Evolutionary conservation across 2,329 filamentous ascomycete species (phyloP).

Genomic region (Atkinsonella texensis): DNA sequence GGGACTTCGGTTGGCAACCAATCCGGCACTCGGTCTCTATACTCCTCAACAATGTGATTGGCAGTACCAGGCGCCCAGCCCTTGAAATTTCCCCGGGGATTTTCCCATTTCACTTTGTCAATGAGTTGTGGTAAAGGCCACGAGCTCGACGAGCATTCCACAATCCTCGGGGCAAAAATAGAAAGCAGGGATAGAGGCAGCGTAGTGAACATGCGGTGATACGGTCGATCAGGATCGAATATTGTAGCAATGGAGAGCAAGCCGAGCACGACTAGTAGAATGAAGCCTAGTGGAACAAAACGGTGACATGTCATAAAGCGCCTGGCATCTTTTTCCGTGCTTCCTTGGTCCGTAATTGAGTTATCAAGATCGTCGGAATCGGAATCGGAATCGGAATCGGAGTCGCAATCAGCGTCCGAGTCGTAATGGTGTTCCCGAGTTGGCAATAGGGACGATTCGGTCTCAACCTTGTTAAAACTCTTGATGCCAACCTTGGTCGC

Average conservation of each 20-base stretch:
- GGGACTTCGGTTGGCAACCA: constrained; percentile 18
- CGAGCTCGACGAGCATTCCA: constrained; percentile 15
- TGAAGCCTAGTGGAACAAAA: constrained; percentile 9
- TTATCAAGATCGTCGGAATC: background rate
- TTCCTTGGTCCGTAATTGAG: background rate
- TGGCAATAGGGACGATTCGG: constrained; percentile 4
- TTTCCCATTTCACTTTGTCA: constrained; percentile 14
- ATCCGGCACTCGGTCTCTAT: constrained; percentile 14
- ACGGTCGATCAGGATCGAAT: constrained; percentile 19
- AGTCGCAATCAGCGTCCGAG: constrained; percentile 6
- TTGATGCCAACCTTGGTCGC: background rate
- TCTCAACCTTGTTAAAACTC: background rate
- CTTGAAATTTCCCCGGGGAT: constrained; percentile 17
- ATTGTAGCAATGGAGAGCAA: constrained; percentile 13
- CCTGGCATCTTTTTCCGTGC: constrained; percentile 4
- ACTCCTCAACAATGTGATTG: constrained; percentile 14
- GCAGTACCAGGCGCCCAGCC: constrained; percentile 19
- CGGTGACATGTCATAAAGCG: constrained; percentile 9
- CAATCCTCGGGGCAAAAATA: constrained; percentile 15
- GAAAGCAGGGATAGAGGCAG: constrained; percentile 19
- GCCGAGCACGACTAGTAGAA: constrained; percentile 9
- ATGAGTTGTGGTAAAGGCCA: constrained; percentile 21
- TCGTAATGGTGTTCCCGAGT: constrained; percentile 2
- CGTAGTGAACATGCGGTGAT: constrained; percentile 19
- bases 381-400: background rate